Base-by-base conservation (phyloP, 2,329 filamentous ascomycete species). In the Calonectria ilicicola region DNA sequence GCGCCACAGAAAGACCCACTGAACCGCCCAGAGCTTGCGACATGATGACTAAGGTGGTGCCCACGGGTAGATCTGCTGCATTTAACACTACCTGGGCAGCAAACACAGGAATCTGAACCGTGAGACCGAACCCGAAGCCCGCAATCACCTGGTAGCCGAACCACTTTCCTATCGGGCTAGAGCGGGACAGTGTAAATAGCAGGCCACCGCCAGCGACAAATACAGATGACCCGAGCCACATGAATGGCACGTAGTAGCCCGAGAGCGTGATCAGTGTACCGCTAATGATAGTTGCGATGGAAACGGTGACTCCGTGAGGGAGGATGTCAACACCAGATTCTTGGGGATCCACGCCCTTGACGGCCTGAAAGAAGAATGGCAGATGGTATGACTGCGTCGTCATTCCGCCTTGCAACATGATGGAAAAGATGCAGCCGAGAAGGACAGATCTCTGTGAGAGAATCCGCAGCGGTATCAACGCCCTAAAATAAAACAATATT, bases 71-170 rank as follows among this genome's bases (percentile, higher is more conserved):
- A 53, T 88, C 86, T 1, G 80, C 81, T 5, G 79, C 69, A 7
- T 73, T 76, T 19, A 88, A 75, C 0, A 87, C 86, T 0, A 85
- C 84, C 70, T 88, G 87, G 0, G 84, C 83, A 1, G 84, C 86
- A 14, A 87, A 82, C 3, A 85, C 75, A 2, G 85, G 82, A 40
- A 86, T 82, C 64, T 88, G 86, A 35, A 87, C 80, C 5, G 82
- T 81, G 3, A 85, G 75, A 21, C 87, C 87, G 4, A 85, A 78
- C 0, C 86, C 87, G 1, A 85, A 72, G 3, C 87, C 87, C 7
- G 82, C 81, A 23, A 89, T 70, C 2, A 84, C 80, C 76, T 87
- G 85, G 67, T 83, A 88, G 4, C 84, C 86, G 42, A 87, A 84
- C 86, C 86, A 89, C 44, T 81, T 77, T 1, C 74, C 76, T 0